Base-by-base conservation (phyloP, 2,329 filamentous ascomycete species). In the Fusarium gaditjirri region DNA sequence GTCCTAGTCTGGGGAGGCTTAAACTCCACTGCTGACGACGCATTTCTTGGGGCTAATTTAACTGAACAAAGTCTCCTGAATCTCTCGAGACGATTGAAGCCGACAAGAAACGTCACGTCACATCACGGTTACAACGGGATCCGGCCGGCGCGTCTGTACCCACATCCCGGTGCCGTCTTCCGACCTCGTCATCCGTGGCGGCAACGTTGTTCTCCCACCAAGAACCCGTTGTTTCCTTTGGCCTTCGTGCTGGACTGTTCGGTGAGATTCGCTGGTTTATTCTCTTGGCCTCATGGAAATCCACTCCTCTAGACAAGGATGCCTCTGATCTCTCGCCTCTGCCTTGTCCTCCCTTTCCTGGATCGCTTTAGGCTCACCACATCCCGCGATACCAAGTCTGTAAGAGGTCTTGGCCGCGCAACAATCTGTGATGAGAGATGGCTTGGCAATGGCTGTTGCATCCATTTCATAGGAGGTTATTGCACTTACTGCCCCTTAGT, bases 11-110 rank as follows among this genome's bases (percentile, higher is more conserved):
- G 29, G 42, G 43, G 38, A 41, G 38, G 53, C 39, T 56, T n/a
- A 49, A 46, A 50, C 61, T 73, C 70, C 70, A 73, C 70, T 57
- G 70, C 70, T 73, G 70, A 72, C 70, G 70, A 72, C 70, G 65
- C 62, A 65, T 67, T 59, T 52, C 57, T 62, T 61, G 65, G 65
- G 61, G 35, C 41, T 44, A 72, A 72, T 72, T 66, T 72, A 70
- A 43, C 29, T 49, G 31, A 10, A 52, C 17, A 38, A 61, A 21
- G n/a, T 29, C 27, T 29, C 27, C 27, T 29, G 27, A 29, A 29
- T 29, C 27, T 29, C 27, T 29, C 27, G 27, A 29, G 27, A 29
- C 27, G 27, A 9, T 29, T 9, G 8, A 29, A 29, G 27, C 27
- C 27, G 9, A 29, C 27, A 29, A 29, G 8, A 9, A 29, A 29